These are phyloP conservation scores for Favolaschia claudopus DNA, from an alignment of 768 basidiomycete species.

Conservation along the genomic window DNA sequence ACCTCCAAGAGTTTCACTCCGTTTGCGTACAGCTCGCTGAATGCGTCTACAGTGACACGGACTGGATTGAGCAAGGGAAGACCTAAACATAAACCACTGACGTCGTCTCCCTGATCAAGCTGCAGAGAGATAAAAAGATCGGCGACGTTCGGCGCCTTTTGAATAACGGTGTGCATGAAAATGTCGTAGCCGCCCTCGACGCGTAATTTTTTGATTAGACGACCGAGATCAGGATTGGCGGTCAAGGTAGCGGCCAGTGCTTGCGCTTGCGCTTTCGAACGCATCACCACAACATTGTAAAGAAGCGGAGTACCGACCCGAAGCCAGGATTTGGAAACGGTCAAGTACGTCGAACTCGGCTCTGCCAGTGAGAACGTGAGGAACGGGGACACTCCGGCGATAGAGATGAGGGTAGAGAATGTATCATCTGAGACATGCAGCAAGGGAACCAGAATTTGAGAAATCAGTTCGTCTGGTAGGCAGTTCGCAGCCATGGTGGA, in stretches of 20 bases:
- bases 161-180: not conserved
- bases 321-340: slow-evolving; percentile 3
- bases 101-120: not conserved
- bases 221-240: not conserved
- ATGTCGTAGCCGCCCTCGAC: slow-evolving; percentile 5
- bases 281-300: not conserved
- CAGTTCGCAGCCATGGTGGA: no score
- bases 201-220: slow-evolving; percentile 3
- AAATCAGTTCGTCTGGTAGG: slow-evolving; percentile 1
- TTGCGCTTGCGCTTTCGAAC: slow-evolving; percentile 3
- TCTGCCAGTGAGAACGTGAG: not conserved
- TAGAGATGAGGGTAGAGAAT: not conserved
- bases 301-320: slow-evolving; percentile 5
- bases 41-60: not conserved
- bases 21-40: no score
- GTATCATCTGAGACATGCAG: not conserved
- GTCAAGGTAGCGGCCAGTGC: not conserved
- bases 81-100: not conserved
- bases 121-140: not conserved
- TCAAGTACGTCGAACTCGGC: not conserved
- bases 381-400: not conserved
- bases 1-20: no score
- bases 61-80: not conserved
- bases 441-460: not conserved
- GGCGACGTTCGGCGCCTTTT: not conserved